Conservation (phyloP, 2,329 filamentous ascomycete genomes). For the Lasiodiplodia sp. region DNA sequence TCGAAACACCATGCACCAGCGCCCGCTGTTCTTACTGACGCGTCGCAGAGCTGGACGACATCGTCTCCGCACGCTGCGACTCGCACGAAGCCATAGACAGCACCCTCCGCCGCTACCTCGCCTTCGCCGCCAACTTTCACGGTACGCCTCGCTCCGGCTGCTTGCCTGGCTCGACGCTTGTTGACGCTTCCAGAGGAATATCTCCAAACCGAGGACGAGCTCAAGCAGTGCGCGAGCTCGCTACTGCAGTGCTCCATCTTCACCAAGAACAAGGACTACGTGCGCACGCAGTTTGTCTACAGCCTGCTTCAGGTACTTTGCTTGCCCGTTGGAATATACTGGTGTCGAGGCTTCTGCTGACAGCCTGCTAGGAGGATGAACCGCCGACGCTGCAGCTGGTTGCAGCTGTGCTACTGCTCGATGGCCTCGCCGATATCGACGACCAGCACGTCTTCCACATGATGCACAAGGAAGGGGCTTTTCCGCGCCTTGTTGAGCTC, state of each 20-base stretch:
- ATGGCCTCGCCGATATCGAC: slow-evolving; percentile 78
- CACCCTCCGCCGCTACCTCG: slow-evolving; percentile 82
- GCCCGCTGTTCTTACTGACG: slow-evolving; percentile 11
- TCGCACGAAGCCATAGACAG: slow-evolving; percentile 79
- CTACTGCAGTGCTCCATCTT: slow-evolving; percentile 81
- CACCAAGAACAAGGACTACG: slow-evolving; percentile 77
- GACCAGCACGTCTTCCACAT: slow-evolving; percentile 76
- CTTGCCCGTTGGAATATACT: background rate
- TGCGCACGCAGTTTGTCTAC: slow-evolving; percentile 91
- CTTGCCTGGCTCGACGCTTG: slow-evolving; percentile 6
- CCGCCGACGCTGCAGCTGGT: slow-evolving; percentile 80
- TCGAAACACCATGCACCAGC: slow-evolving; percentile 16
- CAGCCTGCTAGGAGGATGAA: slow-evolving; percentile 77
- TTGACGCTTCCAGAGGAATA: slow-evolving; percentile 65
- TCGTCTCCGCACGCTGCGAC: slow-evolving; percentile 65
- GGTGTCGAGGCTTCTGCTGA: background rate
- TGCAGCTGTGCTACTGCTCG: slow-evolving; percentile 82
- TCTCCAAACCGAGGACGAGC: slow-evolving; percentile 77
- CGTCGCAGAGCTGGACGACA: slow-evolving; percentile 68
- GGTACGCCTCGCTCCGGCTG: slow-evolving; percentile 49
- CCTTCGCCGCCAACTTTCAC: slow-evolving; percentile 77
- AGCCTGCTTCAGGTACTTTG: slow-evolving; percentile 73
- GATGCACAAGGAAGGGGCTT: slow-evolving; percentile 88
- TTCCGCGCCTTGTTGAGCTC: slow-evolving; percentile 82
- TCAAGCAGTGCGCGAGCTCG: slow-evolving; percentile 80